Conservation (phyloP, 2,329 filamentous ascomycete genomes). For the Scedosporium minutisporum region DNA sequence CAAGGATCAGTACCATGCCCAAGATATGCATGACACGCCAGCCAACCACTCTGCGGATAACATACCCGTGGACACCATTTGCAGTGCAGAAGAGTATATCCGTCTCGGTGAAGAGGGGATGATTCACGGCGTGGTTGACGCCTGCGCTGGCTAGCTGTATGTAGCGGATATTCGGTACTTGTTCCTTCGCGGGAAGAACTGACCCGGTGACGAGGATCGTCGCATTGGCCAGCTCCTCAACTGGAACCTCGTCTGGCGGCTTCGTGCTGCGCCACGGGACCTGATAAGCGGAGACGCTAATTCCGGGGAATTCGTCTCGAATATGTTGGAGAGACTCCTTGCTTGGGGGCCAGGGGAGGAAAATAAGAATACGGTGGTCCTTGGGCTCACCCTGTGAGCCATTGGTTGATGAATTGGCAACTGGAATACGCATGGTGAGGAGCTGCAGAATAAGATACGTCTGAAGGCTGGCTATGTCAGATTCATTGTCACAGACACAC, state of each 20-base stretch:
- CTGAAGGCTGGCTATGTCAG: not conserved
- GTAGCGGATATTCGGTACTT: conserved; percentile 38
- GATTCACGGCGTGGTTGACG: conserved; percentile 36
- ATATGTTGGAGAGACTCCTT: conserved; percentile 25
- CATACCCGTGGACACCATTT: conserved; percentile 48
- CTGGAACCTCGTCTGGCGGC: conserved; percentile 15
- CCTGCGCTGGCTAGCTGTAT: conserved; percentile 47
- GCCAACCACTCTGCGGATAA: not conserved
- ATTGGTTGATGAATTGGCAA: not conserved
- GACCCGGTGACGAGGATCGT: conserved; percentile 37
- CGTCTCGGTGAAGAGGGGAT: conserved; percentile 39
- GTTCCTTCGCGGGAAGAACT: conserved; percentile 29
- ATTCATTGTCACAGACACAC: not conserved
- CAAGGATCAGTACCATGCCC: not conserved
- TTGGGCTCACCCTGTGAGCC: not conserved
- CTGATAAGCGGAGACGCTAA: conserved; percentile 26
- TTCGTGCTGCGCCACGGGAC: conserved; percentile 19
- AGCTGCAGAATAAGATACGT: not conserved
- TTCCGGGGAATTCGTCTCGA: conserved; percentile 29
- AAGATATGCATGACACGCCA: not conserved
- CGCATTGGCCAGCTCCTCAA: conserved; percentile 35
- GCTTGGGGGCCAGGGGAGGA: conserved; percentile 23
- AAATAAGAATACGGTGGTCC: conserved; percentile 24
- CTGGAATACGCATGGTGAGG: not conserved
- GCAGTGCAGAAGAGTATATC: conserved; percentile 42